Evolutionary conservation across 2,329 filamentous ascomycete species (phyloP).

Genomic region (Colletotrichum higginsianum): DNA sequence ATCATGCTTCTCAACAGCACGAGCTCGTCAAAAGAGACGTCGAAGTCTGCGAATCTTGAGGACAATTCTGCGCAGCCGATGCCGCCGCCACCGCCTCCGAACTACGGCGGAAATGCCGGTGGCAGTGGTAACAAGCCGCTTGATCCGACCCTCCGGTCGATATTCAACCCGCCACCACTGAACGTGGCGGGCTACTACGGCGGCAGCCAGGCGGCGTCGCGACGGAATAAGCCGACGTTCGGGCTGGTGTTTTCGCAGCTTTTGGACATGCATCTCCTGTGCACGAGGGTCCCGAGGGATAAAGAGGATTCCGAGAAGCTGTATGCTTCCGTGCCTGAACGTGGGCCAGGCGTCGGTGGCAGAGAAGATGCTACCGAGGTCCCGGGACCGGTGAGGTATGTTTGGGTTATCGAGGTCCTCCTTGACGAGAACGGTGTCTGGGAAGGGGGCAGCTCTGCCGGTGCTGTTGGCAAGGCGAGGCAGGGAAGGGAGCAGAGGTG

Average conservation of each 20-base stretch:
- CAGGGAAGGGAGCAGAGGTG: slow-evolving; percentile 67
- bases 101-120: background rate
- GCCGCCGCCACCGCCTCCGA: slow-evolving; percentile 12
- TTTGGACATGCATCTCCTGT: slow-evolving; percentile 69
- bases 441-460: slow-evolving; percentile 47
- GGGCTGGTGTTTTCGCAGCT: slow-evolving; percentile 70
- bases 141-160: slow-evolving; percentile 64
- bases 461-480: slow-evolving; percentile 39
- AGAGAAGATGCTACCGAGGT: slow-evolving; percentile 13
- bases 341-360: slow-evolving; percentile 5
- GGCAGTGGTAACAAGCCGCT: slow-evolving; percentile 43
- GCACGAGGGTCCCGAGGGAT: slow-evolving; percentile 59
- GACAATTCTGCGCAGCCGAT: slow-evolving; percentile 7
- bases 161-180: slow-evolving; percentile 59
- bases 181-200: slow-evolving; percentile 44
- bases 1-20: slow-evolving; percentile 71
- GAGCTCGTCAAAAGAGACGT: slow-evolving; percentile 44
- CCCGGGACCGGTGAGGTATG: slow-evolving; percentile 45
- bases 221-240: slow-evolving; percentile 64
- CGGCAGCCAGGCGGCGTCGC: slow-evolving; percentile 43
- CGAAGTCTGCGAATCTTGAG: background rate
- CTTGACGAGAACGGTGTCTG: slow-evolving; percentile 66
- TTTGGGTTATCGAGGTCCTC: slow-evolving; percentile 66
- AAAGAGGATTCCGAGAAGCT: slow-evolving; percentile 57
- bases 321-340: slow-evolving; percentile 41